Conservation (phyloP, 768 basidiomycete species). For the Termitomyces sp. region DNA sequence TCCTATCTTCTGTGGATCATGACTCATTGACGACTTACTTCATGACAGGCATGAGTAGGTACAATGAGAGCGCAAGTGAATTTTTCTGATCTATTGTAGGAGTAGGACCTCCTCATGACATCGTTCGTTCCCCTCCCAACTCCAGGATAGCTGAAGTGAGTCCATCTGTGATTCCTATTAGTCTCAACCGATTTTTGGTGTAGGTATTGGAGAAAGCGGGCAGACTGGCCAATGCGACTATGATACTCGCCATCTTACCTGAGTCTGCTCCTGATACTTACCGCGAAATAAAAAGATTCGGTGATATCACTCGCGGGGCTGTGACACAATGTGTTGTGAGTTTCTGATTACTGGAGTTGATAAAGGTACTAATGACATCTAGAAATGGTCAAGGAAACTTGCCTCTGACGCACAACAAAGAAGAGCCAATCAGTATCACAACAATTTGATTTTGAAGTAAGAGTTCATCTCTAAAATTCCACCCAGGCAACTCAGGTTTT, state of each 20-base stretch:
- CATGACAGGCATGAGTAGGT: conserved; percentile 16
- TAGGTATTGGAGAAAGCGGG: conserved; percentile 11
- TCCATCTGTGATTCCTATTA: not conserved
- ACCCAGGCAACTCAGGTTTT: not conserved
- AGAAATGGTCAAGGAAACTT: conserved; percentile 26
- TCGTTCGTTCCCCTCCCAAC: conserved; percentile 3
- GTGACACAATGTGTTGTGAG: conserved; percentile 63
- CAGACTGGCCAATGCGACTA: conserved; percentile 5
- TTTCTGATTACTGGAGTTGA: not conserved
- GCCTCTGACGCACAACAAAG: conserved; percentile 7
- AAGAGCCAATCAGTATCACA: conserved; percentile 46
- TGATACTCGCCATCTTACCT: conserved; percentile 26
- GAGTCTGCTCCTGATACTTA: conserved; percentile 25
- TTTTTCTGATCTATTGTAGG: not conserved
- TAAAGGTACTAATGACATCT: not conserved
- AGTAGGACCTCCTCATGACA: conserved; percentile 3
- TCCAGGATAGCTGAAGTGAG: not conserved
- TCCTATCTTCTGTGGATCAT: not conserved
- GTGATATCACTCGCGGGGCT: conserved; percentile 45
- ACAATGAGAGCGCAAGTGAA: not conserved
- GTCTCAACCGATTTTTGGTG: not conserved
- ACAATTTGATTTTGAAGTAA: conserved; percentile 60
- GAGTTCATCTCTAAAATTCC: not conserved
- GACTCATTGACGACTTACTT: not conserved
- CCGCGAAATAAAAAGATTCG: conserved; percentile 24